A percentile compares a stretch with the other conserved stretches of the same genome.
Evolutionary conservation across 225 moss, liverwort and hornwort genomes (phyloP).

Genomic region (Lunularia cruciata): DNA sequence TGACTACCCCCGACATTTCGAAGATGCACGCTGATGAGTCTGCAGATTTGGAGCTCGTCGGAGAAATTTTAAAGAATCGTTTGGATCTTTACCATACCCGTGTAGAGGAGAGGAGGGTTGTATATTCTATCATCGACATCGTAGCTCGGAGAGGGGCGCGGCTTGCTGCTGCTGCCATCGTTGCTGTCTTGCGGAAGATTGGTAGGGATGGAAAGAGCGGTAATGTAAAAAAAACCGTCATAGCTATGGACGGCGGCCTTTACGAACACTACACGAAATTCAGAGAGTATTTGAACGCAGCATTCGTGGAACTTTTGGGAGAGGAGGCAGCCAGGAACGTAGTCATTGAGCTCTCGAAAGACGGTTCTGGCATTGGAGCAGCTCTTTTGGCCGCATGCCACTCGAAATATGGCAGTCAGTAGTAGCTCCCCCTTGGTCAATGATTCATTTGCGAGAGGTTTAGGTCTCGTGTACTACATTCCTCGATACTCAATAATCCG

Average conservation of each 20-base stretch:
- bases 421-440: background rate
- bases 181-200: conserved; percentile 36
- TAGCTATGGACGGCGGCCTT: conserved; percentile 41
- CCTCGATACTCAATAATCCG: background rate
- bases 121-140: conserved; percentile 24
- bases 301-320: conserved; percentile 32
- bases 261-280: conserved; percentile 42
- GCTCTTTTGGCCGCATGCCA: conserved; percentile 41
- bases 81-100: conserved; percentile 14
- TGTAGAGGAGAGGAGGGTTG: conserved; percentile 30
- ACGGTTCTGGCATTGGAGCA: conserved; percentile 43
- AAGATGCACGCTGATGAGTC: conserved; percentile 35
- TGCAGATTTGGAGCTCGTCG: conserved; percentile 11
- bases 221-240: conserved; percentile 28
- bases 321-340: conserved; percentile 27
- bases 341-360: conserved; percentile 37
- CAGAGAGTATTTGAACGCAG: conserved; percentile 32
- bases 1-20: conserved; percentile 31
- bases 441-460: background rate
- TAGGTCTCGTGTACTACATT: conserved; percentile 7
- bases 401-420: conserved; percentile 26
- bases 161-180: conserved; percentile 39
- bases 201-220: conserved; percentile 29
- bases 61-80: conserved; percentile 20
- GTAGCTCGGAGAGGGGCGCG: conserved; percentile 31